Evolutionary conservation across 1,284 basidiomycete genomes (phyloP), one percentile per base, ranked within the genome.

Genomic region (Caloboletus inedulis): DNA sequence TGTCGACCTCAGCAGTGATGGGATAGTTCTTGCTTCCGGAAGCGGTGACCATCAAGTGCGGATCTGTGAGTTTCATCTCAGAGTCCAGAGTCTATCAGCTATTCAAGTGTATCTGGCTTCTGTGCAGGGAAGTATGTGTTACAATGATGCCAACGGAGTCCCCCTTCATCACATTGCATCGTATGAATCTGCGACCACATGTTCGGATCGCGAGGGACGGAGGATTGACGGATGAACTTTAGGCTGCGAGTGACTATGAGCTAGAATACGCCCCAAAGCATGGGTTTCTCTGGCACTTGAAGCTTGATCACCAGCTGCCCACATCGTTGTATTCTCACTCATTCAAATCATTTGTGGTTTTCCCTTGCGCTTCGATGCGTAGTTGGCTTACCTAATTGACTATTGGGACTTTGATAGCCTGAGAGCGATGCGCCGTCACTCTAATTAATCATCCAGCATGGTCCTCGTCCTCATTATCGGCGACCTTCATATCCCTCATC

Each of bases 391-490:
- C 57, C 54, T 62, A 69, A 69, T 59, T 6, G 9, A 44, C 7
- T 45, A 39, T 33, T 45, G 23, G 6, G 8, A 8, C 47, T 47
- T 37, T 14, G 16, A 27, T 33, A 23, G 23, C 3, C 3, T 23
- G n/a, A 23, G n/a, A 4, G 16, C 25, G 21, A 36, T 43, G 39
- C 23, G 16, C 31, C 29, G 34, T 59, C 48, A 16, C 23, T n/a
- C n/a, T n/a, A n/a, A n/a, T n/a, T 47, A 50, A 39, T 57, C 51
- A 5, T 59, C 52, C 65, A 71, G 51, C 56, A 68, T 68, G 66
- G 93, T 96, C 54, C 86, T 97, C 60, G 92, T 97, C 43, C 88
- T 97, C 56, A 84, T 95, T 64, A 92, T 97, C 61, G 94, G 94
- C 51, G 94, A 98, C 77, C 81, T 97, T 16, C 94, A 96, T 69